Evolutionary conservation across 2,329 filamentous ascomycete genomes (phyloP).

Genomic region (Pseudofabraea citricarpa): DNA sequence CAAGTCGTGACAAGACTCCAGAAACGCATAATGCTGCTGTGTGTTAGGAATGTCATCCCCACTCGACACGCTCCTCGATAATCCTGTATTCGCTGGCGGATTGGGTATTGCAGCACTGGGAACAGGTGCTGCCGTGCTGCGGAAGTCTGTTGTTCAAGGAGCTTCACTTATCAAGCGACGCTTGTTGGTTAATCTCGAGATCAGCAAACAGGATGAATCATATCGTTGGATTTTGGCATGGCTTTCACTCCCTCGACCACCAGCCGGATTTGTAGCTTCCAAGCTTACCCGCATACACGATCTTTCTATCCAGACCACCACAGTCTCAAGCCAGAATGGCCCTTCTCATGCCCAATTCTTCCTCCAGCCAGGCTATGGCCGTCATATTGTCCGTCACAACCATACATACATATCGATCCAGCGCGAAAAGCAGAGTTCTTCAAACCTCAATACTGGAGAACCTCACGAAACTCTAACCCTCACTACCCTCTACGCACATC

Average conservation of each 20-base stretch:
- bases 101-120: constrained; percentile 89
- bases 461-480: constrained; percentile 93
- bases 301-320: constrained; percentile 50
- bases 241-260: constrained; percentile 78
- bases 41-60: neutral
- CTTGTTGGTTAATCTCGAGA: constrained; percentile 91
- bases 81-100: constrained; percentile 64
- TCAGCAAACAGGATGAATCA: constrained; percentile 87
- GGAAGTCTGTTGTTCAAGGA: constrained; percentile 68
- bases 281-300: constrained; percentile 57
- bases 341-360: constrained; percentile 75
- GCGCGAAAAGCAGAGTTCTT: constrained; percentile 78
- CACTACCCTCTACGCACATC: constrained; percentile 85
- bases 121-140: constrained; percentile 73
- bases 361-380: constrained; percentile 85
- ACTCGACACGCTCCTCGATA: constrained; percentile 56
- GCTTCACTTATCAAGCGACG: constrained; percentile 74
- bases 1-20: too few species aligned
- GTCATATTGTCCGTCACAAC: constrained; percentile 81
- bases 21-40: too few species aligned
- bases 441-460: constrained; percentile 75
- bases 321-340: constrained; percentile 60
- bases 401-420: constrained; percentile 85
- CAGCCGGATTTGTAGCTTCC: constrained; percentile 38
- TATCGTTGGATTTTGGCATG: constrained; percentile 94